Conservation (phyloP, 148 eudicot genomes). For the Vaccinium myrtillus region DNA sequence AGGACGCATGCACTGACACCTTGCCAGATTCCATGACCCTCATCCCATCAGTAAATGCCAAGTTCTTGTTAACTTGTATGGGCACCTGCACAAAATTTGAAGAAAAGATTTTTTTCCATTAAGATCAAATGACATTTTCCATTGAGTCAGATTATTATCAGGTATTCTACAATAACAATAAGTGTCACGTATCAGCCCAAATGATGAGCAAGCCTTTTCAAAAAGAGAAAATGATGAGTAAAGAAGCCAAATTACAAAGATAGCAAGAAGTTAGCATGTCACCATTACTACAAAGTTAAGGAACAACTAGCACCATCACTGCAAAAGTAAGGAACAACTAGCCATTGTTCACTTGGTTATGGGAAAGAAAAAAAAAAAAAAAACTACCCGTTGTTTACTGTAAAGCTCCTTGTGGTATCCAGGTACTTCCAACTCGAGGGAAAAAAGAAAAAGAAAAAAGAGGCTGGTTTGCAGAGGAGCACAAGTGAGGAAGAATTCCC, state of each 20-base stretch:
- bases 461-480: background rate
- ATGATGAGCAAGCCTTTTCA: background rate
- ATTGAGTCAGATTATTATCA: background rate
- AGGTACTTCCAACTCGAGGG: background rate
- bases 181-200: background rate
- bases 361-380: too few relatives aligned
- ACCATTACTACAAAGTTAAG: background rate
- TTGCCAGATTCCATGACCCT: constrained; percentile 66
- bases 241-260: too few relatives aligned
- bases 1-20: constrained; percentile 32
- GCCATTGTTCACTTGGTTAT: too few relatives aligned
- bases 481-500: background rate
- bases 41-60: constrained; percentile 93
- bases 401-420: background rate
- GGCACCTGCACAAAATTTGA: constrained; percentile 57
- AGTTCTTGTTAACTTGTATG: constrained; percentile 82
- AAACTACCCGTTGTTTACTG: background rate
- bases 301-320: background rate
- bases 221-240: background rate
- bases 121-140: background rate
- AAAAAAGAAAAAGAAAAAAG: background rate
- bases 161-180: background rate
- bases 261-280: background rate
- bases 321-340: background rate
- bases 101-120: background rate